Conservation (phyloP, 257 asterid genomes). For the Nicotiana noctiflora region DNA sequence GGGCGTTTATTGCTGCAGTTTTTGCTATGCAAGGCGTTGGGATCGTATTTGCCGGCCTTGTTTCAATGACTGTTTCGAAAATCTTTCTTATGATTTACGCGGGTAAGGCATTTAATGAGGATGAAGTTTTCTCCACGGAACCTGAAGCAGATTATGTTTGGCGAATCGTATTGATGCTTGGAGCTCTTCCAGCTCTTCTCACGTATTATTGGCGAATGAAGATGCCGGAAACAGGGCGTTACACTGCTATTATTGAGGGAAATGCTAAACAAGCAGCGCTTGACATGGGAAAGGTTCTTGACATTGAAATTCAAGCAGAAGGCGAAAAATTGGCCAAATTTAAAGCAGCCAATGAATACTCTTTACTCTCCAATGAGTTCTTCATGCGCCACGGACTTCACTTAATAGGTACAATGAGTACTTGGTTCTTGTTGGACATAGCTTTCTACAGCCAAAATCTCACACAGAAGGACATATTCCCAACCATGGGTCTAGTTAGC, state of each 20-base stretch:
- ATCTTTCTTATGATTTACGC: conserved; percentile 27
- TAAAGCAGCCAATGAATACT: conserved; percentile 13
- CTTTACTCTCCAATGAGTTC: conserved; percentile 34
- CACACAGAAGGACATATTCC: conserved; percentile 41
- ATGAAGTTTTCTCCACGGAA: conserved; percentile 32
- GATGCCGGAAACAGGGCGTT: conserved; percentile 35
- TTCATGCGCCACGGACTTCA: conserved; percentile 37
- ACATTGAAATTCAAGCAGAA: conserved; percentile 54
- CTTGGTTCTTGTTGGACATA: conserved; percentile 39
- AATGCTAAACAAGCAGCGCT: conserved; percentile 54
- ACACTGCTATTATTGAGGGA: conserved; percentile 65
- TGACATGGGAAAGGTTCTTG: conserved; percentile 52
- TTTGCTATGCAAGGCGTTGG: conserved; percentile 78
- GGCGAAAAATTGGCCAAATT: conserved; percentile 30
- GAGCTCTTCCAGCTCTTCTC: conserved; percentile 55
- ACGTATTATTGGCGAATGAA: conserved; percentile 78
- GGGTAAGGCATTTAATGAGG: conserved; percentile 24
- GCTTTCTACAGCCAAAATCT: conserved; percentile 41
- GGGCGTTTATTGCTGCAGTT: conserved; percentile 62
- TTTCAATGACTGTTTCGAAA: conserved; percentile 30
- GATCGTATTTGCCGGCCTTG: conserved; percentile 40
- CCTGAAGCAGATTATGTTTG: conserved; percentile 56
- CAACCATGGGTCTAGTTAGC: conserved; percentile 34
- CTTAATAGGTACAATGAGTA: conserved; percentile 29
- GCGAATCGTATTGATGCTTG: conserved; percentile 61